Evolutionary conservation across 441 rosid genomes (phyloP).

Genomic region (Gossypium schwendimanii): DNA sequence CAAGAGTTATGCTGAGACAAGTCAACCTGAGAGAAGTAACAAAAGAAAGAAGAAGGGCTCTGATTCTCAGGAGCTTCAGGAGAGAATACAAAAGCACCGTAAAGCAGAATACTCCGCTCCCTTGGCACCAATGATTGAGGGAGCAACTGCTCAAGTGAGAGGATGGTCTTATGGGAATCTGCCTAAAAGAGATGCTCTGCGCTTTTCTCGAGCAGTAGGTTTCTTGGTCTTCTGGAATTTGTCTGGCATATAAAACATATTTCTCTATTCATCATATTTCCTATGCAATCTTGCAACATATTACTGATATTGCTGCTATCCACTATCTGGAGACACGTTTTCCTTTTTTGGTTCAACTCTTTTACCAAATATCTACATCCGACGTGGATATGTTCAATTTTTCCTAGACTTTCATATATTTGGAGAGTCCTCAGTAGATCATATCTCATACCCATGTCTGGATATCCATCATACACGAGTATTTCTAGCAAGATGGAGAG

Average conservation of each 20-base stretch:
- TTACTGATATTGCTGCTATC: background rate
- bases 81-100: slow-evolving; percentile 70
- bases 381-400: too few species aligned
- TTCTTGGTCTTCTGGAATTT: slow-evolving; percentile 4
- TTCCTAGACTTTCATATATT: background rate
- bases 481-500: background rate
- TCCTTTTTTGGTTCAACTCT: background rate
- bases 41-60: slow-evolving; percentile 84
- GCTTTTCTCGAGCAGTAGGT: slow-evolving; percentile 88
- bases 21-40: slow-evolving; percentile 54
- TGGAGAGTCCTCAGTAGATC: background rate
- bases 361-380: background rate
- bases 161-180: slow-evolving; percentile 97
- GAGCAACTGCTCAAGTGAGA: slow-evolving; percentile 91
- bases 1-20: slow-evolving; percentile 84
- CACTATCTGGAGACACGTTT: background rate
- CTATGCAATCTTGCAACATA: background rate
- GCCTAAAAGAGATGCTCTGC: slow-evolving; percentile 92
- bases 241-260: background rate
- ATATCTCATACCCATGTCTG: background rate
- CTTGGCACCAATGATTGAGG: slow-evolving; percentile 68
- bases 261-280: background rate
- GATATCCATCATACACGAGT: background rate
- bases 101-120: slow-evolving; percentile 66
- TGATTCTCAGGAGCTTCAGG: slow-evolving; percentile 59